Evolutionary conservation across 1,139 yeast genomes (phyloP), one percentile per base, ranked within the genome.

Genomic region (Scheffersomyces segobiensis): DNA sequence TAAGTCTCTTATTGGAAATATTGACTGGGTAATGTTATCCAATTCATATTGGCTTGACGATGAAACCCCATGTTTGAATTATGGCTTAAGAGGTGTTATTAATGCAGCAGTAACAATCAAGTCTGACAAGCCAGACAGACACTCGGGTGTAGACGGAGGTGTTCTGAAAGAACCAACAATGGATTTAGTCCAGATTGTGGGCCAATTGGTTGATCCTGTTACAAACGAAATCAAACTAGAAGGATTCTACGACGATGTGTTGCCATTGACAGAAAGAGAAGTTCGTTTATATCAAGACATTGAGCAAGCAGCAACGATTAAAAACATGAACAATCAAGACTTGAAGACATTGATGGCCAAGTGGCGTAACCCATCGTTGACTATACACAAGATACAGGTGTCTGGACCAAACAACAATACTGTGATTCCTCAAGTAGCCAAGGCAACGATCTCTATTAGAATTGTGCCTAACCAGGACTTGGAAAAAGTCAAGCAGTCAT

Each of bases 131-230:
- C 97, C 97, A 0, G 98, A 95, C 73, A 80, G 97, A 61, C 99
- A 95, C 68, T 92, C 98, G 0, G 99, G 99, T 61, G 96, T 95
- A 18, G 97, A 93, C 74, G 99, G 99, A 53, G 99, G 98, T 59
- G 88, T 89, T 10, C 85, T 86, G 65, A 82, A 89, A 59, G 99
- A 95, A 65, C 98, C 99, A 2, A 87, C 96, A 0, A 85, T 91
- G 78, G 98, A 95, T 68, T 74, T 95, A 69, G 83, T 93, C 55
- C 89, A 88, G 59, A 68, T 93, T 19, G 75, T 93, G 49, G 82
- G 95, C 8, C 83, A 84, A 56, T 76, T 93, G 57, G 83, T 87
- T 51, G 83, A 83, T 65, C 83, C 83, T 12, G 77, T 78, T 14
- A 62, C 67, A 3, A 73, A 77, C 39, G 74, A 75, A 57, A 87